Percentiles rank a stretch among this genome's conserved stretches.
These are phyloP conservation scores for Trebouxia sp. DNA, from an alignment of 139 green algal genomes.

Conservation along the genomic window DNA sequence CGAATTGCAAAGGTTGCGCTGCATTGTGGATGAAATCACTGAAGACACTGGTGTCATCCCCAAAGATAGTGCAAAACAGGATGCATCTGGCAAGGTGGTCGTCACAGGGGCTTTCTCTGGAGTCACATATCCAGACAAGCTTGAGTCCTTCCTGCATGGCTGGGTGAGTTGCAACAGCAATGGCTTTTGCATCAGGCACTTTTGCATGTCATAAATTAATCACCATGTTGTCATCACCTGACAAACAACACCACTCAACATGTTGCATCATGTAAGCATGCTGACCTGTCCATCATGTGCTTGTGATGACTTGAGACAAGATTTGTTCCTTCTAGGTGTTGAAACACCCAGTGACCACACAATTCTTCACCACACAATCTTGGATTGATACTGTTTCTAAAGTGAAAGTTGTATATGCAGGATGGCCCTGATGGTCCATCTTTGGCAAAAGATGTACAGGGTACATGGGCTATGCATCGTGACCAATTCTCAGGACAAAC, in stretches of 20 bases:
- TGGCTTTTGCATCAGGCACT: not conserved
- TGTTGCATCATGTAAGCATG: not conserved
- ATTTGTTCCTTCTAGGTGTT: too few relatives aligned
- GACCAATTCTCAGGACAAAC: slow-evolving; percentile 65
- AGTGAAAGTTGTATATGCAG: not conserved
- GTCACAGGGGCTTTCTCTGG: slow-evolving; percentile 62
- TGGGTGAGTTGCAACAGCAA: slow-evolving; percentile 13
- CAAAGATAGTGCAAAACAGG: slow-evolving; percentile 51
- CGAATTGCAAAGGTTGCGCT: slow-evolving; percentile 47
- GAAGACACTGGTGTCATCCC: slow-evolving; percentile 36
- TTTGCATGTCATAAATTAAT: too few relatives aligned
- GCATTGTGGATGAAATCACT: slow-evolving; percentile 42
- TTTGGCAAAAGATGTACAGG: slow-evolving; percentile 59
- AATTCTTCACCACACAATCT: too few relatives aligned
- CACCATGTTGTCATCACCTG: too few relatives aligned
- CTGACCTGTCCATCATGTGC: not conserved
- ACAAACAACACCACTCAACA: too few relatives aligned
- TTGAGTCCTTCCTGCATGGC: slow-evolving; percentile 68
- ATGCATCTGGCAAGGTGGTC: slow-evolving; percentile 62
- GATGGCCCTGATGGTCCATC: slow-evolving; percentile 31
- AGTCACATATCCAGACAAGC: slow-evolving; percentile 71
- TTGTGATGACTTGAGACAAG: not conserved
- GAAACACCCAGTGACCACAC: too few relatives aligned
- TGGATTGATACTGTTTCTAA: not conserved
- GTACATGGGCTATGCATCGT: slow-evolving; percentile 66